Base-by-base conservation (phyloP, 176 grass and related monocot species). In the Avena sativa region DNA sequence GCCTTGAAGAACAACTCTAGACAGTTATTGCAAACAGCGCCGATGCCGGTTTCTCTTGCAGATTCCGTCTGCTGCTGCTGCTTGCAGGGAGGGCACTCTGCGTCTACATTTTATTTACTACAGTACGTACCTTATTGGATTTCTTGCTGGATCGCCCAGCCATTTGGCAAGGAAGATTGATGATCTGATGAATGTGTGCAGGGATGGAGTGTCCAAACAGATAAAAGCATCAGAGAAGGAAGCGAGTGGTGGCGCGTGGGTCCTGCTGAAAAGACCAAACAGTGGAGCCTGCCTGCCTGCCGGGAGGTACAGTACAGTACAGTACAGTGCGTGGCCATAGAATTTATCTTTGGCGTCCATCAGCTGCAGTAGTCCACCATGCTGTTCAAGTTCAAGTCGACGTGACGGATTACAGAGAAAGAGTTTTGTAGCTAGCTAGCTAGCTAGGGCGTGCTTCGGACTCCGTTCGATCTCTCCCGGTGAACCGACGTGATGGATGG, bases 201-300 rank as follows among this genome's bases (percentile, higher is more conserved):
- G 71, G 32, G 70, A 19, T 82, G 58, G 70, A 76, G 86, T 82
- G 70, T 23, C n/a, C 69, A 40, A 81, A 8, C 68, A 55, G 47
- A 74, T 75, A 19, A 79, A 63, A 26, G 7, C 36, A 38, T 38
- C 36, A 38, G 36, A 38, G 36, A 38, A 38, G 36, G 36, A 38
- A 38, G 36, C 36, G 36, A 38, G 36, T 38, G 72, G 66, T 72
- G 25, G 64, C 25, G 21, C 20, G 25, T 60, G 65, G 51, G 77
- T n/a, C 65, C 68, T 74, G 16, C 19, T 34, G 67, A 81, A 65
- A 81, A 81, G 78, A 81, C 78, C 51, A 71, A 73, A 61, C 85
- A 13, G 67, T 36, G 66, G 77, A 64, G 56, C 8, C 46, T 16
- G 43, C 23, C 5, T 30, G 28, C 28, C 28, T 30, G 57, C 6